Conservation (phyloP, 2,329 filamentous ascomycete genomes). For the Dactylellina parvicollis region DNA sequence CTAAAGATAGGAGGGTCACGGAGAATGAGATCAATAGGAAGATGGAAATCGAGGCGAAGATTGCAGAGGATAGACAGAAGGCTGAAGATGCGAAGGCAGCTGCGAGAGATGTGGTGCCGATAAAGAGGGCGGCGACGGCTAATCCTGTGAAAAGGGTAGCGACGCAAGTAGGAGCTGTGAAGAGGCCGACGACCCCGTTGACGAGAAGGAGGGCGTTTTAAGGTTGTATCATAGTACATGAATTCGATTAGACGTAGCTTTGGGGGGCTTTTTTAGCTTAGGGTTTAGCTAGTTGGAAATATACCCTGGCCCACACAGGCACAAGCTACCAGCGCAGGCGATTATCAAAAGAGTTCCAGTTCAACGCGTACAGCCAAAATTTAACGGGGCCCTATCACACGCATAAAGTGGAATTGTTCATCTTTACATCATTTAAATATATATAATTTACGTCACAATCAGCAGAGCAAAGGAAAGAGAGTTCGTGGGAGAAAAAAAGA, state of each 20-base stretch:
- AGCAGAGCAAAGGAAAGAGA: background rate
- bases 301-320: conserved; percentile 6
- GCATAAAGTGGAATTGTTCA: background rate
- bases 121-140: conserved; percentile 63
- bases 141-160: conserved; percentile 55
- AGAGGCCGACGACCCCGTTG: conserved; percentile 57
- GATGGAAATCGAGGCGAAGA: conserved; percentile 92
- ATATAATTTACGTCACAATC: conserved; percentile 13
- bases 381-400: background rate
- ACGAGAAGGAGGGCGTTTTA: conserved; percentile 57
- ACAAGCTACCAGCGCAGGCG: background rate
- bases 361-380: too few species aligned
- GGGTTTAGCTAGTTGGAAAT: conserved; percentile 18
- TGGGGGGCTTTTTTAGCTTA: conserved; percentile 20
- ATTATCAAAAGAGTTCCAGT: background rate
- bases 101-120: conserved; percentile 55
- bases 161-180: conserved; percentile 57
- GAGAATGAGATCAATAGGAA: conserved; percentile 92
- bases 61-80: conserved; percentile 82
- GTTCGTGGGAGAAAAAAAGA: conserved; percentile 19
- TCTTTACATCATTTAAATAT: background rate
- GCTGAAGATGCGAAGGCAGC: conserved; percentile 68
- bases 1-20: conserved; percentile 82
- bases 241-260: conserved; percentile 2
- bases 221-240: conserved; percentile 3